These are phyloP conservation scores for Chaetoceros muelleri DNA, from an alignment of 108 stramenopile species.

Conservation along the genomic window DNA sequence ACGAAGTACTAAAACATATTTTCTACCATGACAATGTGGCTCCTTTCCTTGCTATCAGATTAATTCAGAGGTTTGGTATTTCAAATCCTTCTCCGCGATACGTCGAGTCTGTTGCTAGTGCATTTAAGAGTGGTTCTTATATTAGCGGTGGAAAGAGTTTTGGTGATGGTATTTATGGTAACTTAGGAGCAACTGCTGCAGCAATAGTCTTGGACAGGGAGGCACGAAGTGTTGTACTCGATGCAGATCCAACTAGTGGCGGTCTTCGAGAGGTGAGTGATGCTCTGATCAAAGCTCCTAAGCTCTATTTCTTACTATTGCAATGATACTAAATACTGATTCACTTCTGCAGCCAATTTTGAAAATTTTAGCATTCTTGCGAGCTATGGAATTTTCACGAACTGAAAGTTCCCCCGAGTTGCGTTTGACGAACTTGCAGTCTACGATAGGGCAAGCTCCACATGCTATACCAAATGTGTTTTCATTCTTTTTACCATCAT, in stretches of 20 bases:
- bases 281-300: not conserved
- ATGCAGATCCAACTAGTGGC: constrained; percentile 38
- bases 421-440: constrained; percentile 1
- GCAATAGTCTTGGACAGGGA: constrained; percentile 38
- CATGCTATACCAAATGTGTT: constrained; percentile 34
- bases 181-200: constrained; percentile 33
- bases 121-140: constrained; percentile 27
- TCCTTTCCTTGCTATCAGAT: constrained; percentile 36
- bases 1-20: constrained; percentile 36
- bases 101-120: constrained; percentile 25
- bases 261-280: constrained; percentile 31
- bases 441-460: constrained; percentile 17
- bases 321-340: not conserved
- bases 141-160: constrained; percentile 19
- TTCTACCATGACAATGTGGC: constrained; percentile 43
- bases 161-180: constrained; percentile 28
- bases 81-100: constrained; percentile 47
- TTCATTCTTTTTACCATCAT: constrained; percentile 38
- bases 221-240: constrained; percentile 23
- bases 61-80: constrained; percentile 36
- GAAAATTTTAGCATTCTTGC: constrained; percentile 36
- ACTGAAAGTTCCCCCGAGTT: not conserved
- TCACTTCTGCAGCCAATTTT: constrained; percentile 32
- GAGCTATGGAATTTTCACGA: constrained; percentile 23
- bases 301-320: constrained; percentile 21